Evolutionary conservation across 2,329 filamentous ascomycete genomes (phyloP), one percentile per base, ranked within the genome.

Genomic region (Dactylellina leptospora): DNA sequence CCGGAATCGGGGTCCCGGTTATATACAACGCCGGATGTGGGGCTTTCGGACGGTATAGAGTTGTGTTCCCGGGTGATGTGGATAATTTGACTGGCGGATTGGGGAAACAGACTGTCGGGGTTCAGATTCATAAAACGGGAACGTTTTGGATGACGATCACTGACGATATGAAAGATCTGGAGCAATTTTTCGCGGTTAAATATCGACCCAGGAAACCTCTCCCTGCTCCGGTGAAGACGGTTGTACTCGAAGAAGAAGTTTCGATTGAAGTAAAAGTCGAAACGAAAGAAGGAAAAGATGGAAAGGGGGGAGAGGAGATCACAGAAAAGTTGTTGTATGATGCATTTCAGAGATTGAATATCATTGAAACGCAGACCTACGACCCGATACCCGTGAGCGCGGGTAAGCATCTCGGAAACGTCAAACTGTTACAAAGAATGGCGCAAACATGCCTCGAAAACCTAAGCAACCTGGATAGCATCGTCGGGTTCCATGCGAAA

Each of bases 41-140:
- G 25, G 59, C 68, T 3, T 64, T 47, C 27, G 54, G 68, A 8
- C 18, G 42, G 3, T 72, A 72, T 22, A 23, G 68, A n/a, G 47
- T 64, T 9, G 59, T 72, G 5, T 72, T 72, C 16, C 68, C 68
- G 1, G 68, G 68, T 1, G 68, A 72, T 51, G 58, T 72, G 18
- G 59, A 72, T 40, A 50, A 54, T 10, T 25, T 64, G 9, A 64
- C 68, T 9, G 54, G 59, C 1, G 42, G 38, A 6, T 16, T 64
- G n/a, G 68, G 68, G 13, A 64, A 64, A 13, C 45, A 59, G 18
- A 48, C 59, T n/a, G 42, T 72, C 16, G 68, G 68, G 1, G 16
- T 72, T 4, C 59, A 72, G 40, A 33, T 72, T 8, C 68, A 72
- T 54, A 53, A 56, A 10, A 64, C 33, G 4, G 68, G 59, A 3